These are phyloP conservation scores for Pterocarpus santalinus DNA, from an alignment of 306 rosid species.

Conservation along the genomic window DNA sequence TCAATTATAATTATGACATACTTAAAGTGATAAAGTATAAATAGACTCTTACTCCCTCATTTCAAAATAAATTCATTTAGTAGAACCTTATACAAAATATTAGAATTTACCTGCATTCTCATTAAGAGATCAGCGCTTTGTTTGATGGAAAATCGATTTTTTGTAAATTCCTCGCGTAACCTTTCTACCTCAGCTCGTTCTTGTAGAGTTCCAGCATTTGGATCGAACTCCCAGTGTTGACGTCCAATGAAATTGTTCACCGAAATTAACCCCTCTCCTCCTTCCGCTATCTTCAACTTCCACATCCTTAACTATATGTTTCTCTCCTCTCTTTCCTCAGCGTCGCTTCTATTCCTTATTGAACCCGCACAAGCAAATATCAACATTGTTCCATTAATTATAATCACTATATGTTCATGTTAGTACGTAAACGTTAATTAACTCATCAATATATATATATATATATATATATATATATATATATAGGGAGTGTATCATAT, in stretches of 20 bases:
- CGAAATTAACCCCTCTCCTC: conserved; percentile 51
- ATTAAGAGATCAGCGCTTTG: conserved; percentile 69
- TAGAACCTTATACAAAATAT: background rate
- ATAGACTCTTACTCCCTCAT: no score
- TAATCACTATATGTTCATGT: no score
- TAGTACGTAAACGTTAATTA: no score
- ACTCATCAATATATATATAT: no score
- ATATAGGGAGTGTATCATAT: no score
- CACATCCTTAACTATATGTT: conserved; percentile 56
- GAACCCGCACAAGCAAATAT: no score
- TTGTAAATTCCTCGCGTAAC: conserved; percentile 49
- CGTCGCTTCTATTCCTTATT: no score
- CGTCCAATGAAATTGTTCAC: conserved; percentile 65
- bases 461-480: no score
- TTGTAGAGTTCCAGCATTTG: conserved; percentile 51
- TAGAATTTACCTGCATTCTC: conserved; percentile 54
- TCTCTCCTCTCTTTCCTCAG: background rate
- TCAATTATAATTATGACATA: no score
- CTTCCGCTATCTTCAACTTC: conserved; percentile 77
- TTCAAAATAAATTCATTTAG: no score
- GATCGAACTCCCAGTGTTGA: conserved; percentile 76
- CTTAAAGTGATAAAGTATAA: no score
- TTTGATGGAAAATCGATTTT: conserved; percentile 52
- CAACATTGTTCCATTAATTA: no score
- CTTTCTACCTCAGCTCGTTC: conserved; percentile 52